These are phyloP conservation scores for Macaranga tanarius DNA, from an alignment of 441 rosid species.

Conservation along the genomic window DNA sequence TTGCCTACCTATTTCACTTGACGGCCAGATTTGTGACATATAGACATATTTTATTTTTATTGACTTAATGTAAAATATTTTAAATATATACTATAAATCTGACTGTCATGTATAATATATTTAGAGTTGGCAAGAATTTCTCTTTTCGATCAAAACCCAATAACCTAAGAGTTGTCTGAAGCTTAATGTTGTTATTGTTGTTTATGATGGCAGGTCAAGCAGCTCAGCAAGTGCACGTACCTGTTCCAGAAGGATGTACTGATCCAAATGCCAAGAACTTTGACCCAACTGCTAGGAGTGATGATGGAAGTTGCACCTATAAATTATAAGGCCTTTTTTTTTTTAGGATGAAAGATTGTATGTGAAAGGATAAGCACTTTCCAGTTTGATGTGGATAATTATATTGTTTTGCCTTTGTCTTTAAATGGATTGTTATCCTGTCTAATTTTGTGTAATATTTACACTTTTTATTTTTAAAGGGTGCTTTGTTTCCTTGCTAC, in stretches of 20 bases:
- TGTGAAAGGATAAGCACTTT: constrained; percentile 6
- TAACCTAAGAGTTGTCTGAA: too few species aligned
- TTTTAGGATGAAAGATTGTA: background rate
- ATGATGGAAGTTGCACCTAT: constrained; percentile 83
- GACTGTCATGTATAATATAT: too few species aligned
- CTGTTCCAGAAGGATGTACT: constrained; percentile 88
- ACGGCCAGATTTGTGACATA: too few species aligned
- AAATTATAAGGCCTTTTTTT: constrained; percentile 24
- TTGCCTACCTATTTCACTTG: too few species aligned
- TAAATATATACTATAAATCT: too few species aligned
- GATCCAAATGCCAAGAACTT: constrained; percentile 65
- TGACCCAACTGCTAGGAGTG: constrained; percentile 95
- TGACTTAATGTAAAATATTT: too few species aligned
- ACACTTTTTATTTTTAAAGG: background rate
- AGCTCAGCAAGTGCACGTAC: constrained; percentile 69
- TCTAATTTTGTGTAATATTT: constrained; percentile 41
- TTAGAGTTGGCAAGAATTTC: too few species aligned
- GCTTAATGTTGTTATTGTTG: background rate
- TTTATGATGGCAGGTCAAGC: constrained; percentile 59
- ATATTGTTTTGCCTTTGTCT: background rate
- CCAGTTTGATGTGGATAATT: constrained; percentile 23
- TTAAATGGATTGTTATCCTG: constrained; percentile 28
- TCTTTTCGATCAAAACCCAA: too few species aligned
- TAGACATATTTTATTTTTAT: too few species aligned
- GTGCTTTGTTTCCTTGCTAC: constrained; percentile 4